A percentile compares a stretch with the other conserved stretches of the same genome.
Conservation (phyloP, 768 basidiomycete genomes). For the Tephrocybe rancida region DNA sequence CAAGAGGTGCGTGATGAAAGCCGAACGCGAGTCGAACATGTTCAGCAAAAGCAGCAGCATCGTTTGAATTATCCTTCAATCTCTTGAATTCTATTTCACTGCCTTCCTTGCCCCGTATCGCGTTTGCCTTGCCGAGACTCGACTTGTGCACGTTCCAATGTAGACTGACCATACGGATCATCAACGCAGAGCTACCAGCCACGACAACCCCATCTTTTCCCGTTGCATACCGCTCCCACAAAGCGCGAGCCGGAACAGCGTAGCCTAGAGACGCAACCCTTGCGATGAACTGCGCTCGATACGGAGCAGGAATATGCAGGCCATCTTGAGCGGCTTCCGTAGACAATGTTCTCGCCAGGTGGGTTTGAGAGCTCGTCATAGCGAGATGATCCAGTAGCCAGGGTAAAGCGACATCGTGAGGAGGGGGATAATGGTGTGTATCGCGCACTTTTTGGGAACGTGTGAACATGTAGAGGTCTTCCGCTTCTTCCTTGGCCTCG, state of each 20-base stretch:
- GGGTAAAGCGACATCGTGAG: slow-evolving; percentile 43
- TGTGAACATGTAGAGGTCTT: slow-evolving; percentile 48
- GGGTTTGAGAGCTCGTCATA: slow-evolving; percentile 35
- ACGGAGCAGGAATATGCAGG: slow-evolving; percentile 41
- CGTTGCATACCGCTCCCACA: slow-evolving; percentile 60
- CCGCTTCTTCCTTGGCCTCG: slow-evolving; percentile 35
- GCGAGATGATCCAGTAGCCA: slow-evolving; percentile 58
- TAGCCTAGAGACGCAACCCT: slow-evolving; percentile 49
- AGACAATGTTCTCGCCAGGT: slow-evolving; percentile 52
- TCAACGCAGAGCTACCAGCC: slow-evolving; percentile 42
- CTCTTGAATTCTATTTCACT: slow-evolving; percentile 8
- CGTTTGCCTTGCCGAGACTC: slow-evolving; percentile 10
- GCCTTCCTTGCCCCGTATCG: not conserved
- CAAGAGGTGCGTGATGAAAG: slow-evolving; percentile 45
- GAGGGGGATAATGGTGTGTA: slow-evolving; percentile 49
- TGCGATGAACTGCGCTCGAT: slow-evolving; percentile 53
- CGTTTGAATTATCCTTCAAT: slow-evolving; percentile 18
- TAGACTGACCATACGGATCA: slow-evolving; percentile 56
- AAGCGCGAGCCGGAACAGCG: slow-evolving; percentile 44
- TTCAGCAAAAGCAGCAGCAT: slow-evolving; percentile 41
- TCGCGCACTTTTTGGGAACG: slow-evolving; percentile 32
- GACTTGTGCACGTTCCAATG: slow-evolving; percentile 31
- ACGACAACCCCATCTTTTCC: slow-evolving; percentile 44
- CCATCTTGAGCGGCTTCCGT: slow-evolving; percentile 45
- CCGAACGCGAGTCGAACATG: slow-evolving; percentile 48